Evolutionary conservation across 352 stramenopile genomes (phyloP), one percentile per base, ranked within the genome.

Genomic region (Phytopythium delawarense): DNA sequence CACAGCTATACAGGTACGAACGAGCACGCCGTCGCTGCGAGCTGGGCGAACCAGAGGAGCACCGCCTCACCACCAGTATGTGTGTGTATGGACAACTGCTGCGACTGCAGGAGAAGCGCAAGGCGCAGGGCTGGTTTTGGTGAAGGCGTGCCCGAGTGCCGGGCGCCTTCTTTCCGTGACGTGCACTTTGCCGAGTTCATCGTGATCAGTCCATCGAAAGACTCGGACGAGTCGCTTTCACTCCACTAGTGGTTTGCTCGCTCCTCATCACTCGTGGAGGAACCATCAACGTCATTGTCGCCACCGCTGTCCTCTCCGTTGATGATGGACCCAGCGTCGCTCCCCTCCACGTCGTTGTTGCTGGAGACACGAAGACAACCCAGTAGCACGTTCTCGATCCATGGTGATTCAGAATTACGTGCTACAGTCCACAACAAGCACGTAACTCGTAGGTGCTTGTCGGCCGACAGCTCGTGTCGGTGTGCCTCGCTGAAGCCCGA

Each of bases 41-140:
- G 35, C 12, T 40, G 35, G 30, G 13, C 40, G n/a, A 23, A 52
- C 20, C 49, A n/a, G 45, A 35, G 46, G 28, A 12, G 45, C 21
- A 32, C 2, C 7, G 0, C 0, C n/a, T 54, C 8, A 54, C 44
- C 23, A 2, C 1, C 35, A 40, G 21, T 34, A n/a, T 16, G 12
- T 32, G 28, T 30, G 23, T 28, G 49, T 58, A 13, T 21, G 59
- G 35, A 6, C 2, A 32, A 42, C 28, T 15, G 55, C 34, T 55
- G 5, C 21, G 44, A 7, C 16, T 59, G 50, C 49, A 82, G 65
- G 76, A 87, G 32, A 82, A 78, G 68, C 79, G 79, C 32, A 84
- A 84, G 63, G 76, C 85, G 54, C 72, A 78, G 39, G 79, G 79
- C 44, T 88, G 79, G 79, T 88, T 88, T 72, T 88, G 79, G 79